These are phyloP conservation scores for Nemania bipapillata DNA, from an alignment of 2,329 filamentous ascomycete genomes.

Conservation along the genomic window DNA sequence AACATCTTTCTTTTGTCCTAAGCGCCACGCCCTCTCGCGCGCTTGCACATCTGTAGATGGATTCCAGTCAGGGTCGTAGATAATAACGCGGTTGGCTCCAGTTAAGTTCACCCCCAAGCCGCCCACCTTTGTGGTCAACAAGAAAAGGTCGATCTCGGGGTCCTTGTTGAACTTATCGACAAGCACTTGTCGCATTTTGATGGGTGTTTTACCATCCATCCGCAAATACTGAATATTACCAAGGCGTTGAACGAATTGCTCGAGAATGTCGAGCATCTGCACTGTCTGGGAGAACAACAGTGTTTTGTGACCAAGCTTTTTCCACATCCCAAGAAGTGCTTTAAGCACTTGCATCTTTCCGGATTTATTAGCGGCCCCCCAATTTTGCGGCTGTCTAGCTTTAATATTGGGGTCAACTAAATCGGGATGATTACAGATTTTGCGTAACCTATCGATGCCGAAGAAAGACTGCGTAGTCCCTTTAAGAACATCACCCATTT, in stretches of 20 bases:
- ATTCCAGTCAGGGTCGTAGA: conserved; percentile 99
- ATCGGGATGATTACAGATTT: conserved; percentile 98
- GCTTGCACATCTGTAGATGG: conserved; percentile 96
- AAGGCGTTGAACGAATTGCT: conserved; percentile 77
- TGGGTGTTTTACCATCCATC: conserved; percentile 93
- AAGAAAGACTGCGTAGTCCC: conserved; percentile 82
- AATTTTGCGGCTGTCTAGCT: conserved; percentile 73
- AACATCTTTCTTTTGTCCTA: conserved; percentile 94
- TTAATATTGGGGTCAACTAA: conserved; percentile 72
- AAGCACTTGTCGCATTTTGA: conserved; percentile 86
- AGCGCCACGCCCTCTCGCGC: conserved; percentile 91
- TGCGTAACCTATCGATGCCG: conserved; percentile 90
- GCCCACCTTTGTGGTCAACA: conserved; percentile 94
- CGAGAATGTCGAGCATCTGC: conserved; percentile 94
- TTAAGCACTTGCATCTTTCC: conserved; percentile 97
- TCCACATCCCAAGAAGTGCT: conserved; percentile 87
- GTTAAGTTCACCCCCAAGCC: conserved; percentile 94
- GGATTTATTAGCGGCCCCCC: conserved; percentile 81
- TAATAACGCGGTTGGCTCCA: conserved; percentile 93
- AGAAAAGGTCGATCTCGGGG: conserved; percentile 82
- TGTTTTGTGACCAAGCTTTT: conserved; percentile 88
- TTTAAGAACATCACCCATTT: conserved; percentile 83
- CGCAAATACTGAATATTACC: conserved; percentile 79
- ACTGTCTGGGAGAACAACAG: conserved; percentile 91
- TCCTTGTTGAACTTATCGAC: conserved; percentile 93